Base-by-base conservation (phyloP, 176 grass and related monocot species). In the Typha latifolia region DNA sequence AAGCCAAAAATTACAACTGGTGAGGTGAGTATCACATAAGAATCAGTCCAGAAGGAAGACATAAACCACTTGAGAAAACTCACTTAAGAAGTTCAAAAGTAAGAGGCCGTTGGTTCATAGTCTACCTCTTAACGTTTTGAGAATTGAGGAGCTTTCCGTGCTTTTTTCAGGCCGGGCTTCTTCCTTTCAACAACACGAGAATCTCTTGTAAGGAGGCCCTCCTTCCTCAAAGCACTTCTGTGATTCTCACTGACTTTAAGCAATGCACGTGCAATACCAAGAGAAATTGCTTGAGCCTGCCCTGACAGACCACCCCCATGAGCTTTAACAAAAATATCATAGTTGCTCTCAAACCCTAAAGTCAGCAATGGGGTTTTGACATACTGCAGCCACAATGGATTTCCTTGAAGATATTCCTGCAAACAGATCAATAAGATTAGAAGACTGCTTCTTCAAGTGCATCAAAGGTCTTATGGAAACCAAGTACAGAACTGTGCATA, bases 111-210 rank as follows among this genome's bases (percentile, higher is more conserved):
- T 29, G 27, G 37, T 43, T 7, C 37, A 10, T 43, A 43, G 37
- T 43, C 7, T 43, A 10, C 37, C 37, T 43, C 37, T 43, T 59
- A 99, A 87, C 94, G 94, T 83, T 99, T 99, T 31, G 89, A 99
- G 79, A 64, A 99, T 61, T 99, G 94, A 16, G 89, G 86, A 15
- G 79, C 77, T 79, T 99, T 99, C 62, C 94, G 85, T 55, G 94
- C 94, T 82, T 99, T 99, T 77, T 69, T 99, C 15, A 92, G 82
- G 63, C 94, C 94, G 23, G 86, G 74, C 71, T 99, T 99, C 89
- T 99, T 99, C 69, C 94, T 86, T 67, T 99, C 94, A n/a, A 99
- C 94, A 10, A 99, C 64, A 73, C 94, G 89, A 27, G 94, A 82
- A 73, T 99, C 94, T 84, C 94, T 89, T 0, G 89, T 93, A 32